Conservation (phyloP, 2,329 filamentous ascomycete genomes). For the Malbranchea zuffiana region DNA sequence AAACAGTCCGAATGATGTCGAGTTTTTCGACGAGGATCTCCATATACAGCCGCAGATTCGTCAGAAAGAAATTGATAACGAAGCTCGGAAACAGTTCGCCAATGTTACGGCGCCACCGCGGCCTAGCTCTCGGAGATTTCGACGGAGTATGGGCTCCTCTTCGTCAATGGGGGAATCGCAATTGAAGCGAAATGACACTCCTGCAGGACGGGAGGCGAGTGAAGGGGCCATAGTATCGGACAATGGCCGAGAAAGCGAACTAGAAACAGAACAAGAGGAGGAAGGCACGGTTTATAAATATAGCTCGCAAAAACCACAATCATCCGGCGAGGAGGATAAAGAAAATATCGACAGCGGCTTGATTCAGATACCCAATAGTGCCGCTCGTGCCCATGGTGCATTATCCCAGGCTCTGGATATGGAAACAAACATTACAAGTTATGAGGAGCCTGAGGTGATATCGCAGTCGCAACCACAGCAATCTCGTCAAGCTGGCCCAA, state of each 20-base stretch:
- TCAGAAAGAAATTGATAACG: conserved; percentile 25
- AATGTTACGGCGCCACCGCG: conserved; percentile 26
- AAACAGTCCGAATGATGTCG: conserved; percentile 29
- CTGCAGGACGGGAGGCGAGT: background rate
- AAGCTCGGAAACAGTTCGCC: conserved; percentile 28
- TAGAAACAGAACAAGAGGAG: conserved; percentile 39
- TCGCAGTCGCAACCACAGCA: conserved; percentile 3
- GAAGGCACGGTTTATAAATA: conserved; percentile 21
- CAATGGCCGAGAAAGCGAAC: conserved; percentile 7
- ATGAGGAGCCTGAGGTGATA: background rate
- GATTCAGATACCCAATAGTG: conserved; percentile 21
- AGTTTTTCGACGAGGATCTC: conserved; percentile 36
- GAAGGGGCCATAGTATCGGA: background rate
- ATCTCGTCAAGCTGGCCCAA: conserved; percentile 1
- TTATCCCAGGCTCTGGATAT: conserved; percentile 30
- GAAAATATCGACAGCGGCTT: conserved; percentile 32
- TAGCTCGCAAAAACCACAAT: conserved; percentile 22
- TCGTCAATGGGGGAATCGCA: background rate
- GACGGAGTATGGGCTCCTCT: conserved; percentile 11
- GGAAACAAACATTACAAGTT: conserved; percentile 16
- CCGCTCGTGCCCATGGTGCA: conserved; percentile 28
- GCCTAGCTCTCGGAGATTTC: conserved; percentile 12
- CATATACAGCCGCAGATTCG: conserved; percentile 26
- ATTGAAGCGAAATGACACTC: background rate
- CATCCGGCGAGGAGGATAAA: conserved; percentile 36